A percentile compares a stretch with the other conserved stretches of the same genome.
These are phyloP conservation scores for Westerdykella sp. DNA, from an alignment of 2,329 filamentous ascomycete genomes.

Conservation along the genomic window DNA sequence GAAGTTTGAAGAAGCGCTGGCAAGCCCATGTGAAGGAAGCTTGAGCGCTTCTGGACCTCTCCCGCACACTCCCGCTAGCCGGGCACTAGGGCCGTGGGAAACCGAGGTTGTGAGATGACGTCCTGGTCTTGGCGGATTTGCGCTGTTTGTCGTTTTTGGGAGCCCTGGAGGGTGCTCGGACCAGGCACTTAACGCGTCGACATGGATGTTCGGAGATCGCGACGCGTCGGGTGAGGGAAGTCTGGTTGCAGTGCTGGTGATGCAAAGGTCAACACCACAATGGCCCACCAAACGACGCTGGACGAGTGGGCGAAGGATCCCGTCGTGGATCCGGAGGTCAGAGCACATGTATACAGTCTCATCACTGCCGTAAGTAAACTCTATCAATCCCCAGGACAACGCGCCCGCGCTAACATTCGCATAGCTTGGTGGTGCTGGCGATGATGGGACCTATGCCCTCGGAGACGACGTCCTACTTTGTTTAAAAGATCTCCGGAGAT, in stretches of 20 bases:
- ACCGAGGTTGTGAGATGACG: conserved; percentile 2
- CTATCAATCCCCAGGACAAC: conserved; percentile 12
- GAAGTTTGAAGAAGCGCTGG: conserved; percentile 6
- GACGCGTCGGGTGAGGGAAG: background rate
- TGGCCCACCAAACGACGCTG: conserved; percentile 32
- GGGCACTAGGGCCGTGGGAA: background rate
- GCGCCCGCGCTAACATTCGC: conserved; percentile 8
- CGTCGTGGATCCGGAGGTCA: conserved; percentile 78
- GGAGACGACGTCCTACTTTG: conserved; percentile 91
- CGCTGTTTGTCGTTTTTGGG: conserved; percentile 10
- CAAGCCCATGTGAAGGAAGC: conserved; percentile 8
- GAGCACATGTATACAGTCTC: conserved; percentile 87
- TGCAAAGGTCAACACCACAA: conserved; percentile 24
- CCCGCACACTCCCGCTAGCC: background rate
- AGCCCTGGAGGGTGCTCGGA: no score
- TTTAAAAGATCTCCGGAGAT: conserved; percentile 87
- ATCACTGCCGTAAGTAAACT: conserved; percentile 70
- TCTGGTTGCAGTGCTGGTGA: background rate
- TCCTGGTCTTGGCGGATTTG: conserved; percentile 18
- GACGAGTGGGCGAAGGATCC: conserved; percentile 42
- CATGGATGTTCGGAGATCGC: background rate
- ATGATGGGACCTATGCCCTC: conserved; percentile 76
- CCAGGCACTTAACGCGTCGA: conserved; percentile 25
- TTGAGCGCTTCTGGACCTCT: background rate
- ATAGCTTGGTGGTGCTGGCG: conserved; percentile 78